phyloP scores from a whole-genome alignment of 192 early-diverging fungal species.

The Coemansia reversa region DNA sequence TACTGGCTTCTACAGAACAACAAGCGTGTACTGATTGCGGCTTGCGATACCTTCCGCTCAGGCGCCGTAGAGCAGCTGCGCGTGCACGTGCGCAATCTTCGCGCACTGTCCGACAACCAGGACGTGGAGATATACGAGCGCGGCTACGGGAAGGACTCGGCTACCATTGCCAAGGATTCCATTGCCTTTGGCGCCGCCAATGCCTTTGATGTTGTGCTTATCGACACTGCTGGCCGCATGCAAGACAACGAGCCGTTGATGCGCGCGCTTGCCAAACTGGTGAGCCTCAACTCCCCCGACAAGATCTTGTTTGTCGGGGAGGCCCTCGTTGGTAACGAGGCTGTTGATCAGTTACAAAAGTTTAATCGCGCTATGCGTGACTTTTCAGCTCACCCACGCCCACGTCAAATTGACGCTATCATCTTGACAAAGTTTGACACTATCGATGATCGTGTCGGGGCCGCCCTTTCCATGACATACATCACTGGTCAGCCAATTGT shows the following conservation, averaged over 20 bases:
- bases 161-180: conserved; percentile 92
- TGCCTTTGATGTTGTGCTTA: conserved; percentile 85
- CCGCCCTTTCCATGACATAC: conserved; percentile 94
- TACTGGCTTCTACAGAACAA: conserved; percentile 96
- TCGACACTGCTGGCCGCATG: conserved; percentile 97
- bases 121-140: conserved; percentile 88
- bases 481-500: conserved; percentile 92
- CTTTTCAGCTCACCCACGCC: conserved; percentile 75
- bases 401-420: conserved; percentile 93
- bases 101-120: conserved; percentile 66
- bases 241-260: conserved; percentile 98
- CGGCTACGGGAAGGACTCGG: conserved; percentile 97
- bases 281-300: conserved; percentile 86
- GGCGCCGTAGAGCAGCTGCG: conserved; percentile 95
- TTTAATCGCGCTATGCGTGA: conserved; percentile 93
- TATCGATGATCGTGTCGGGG: conserved; percentile 95
- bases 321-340: conserved; percentile 95
- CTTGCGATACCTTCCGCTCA: conserved; percentile 94
- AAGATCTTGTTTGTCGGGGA: conserved; percentile 98
- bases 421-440: conserved; percentile 97
- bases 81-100: conserved; percentile 86
- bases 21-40: conserved; percentile 85
- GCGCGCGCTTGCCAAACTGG: conserved; percentile 92
- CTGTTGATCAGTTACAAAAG: conserved; percentile 93
- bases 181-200: conserved; percentile 73